phyloP scores from a whole-genome alignment of 163 green algal species.

The Scenedesmus sp. region DNA sequence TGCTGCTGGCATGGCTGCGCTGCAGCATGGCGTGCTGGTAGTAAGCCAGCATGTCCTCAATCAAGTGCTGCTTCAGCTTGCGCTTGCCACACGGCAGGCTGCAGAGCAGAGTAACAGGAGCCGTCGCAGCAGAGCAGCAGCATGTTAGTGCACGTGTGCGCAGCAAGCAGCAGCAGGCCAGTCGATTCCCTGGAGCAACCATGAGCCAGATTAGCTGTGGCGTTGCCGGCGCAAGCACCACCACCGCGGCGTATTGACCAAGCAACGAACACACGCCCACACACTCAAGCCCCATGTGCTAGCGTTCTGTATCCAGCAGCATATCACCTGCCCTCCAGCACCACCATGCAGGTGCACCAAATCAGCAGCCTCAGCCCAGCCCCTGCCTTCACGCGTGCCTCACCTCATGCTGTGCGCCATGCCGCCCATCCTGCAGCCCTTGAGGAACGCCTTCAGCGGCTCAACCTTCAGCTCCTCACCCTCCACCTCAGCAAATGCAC shows the following conservation, averaged over 20 bases:
- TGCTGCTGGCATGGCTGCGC: not conserved
- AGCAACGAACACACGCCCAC: too few species aligned
- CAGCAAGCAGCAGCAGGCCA: not conserved
- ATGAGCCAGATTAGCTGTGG: too few species aligned
- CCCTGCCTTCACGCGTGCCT: too few species aligned
- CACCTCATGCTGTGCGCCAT: not conserved
- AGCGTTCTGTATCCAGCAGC: too few species aligned
- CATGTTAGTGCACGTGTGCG: too few species aligned
- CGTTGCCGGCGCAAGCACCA: too few species aligned
- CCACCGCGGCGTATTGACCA: too few species aligned
- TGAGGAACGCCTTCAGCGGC: not conserved
- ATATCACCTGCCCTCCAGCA: not conserved
- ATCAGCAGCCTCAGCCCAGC: not conserved
- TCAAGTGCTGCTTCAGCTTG: conserved; percentile 18
- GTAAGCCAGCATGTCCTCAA: conserved; percentile 30
- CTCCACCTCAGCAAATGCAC: not conserved
- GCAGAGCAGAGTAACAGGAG: not conserved
- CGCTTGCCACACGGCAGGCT: too few species aligned
- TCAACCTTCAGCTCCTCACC: not conserved
- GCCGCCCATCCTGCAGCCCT: conserved; percentile 1
- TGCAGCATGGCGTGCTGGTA: not conserved
- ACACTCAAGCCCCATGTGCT: too few species aligned
- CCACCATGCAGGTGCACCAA: not conserved
- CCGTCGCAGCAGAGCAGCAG: not conserved
- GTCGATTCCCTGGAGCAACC: too few species aligned